Base-by-base conservation (phyloP, 768 basidiomycete genomes). In the Hypholoma sublateritium region DNA sequence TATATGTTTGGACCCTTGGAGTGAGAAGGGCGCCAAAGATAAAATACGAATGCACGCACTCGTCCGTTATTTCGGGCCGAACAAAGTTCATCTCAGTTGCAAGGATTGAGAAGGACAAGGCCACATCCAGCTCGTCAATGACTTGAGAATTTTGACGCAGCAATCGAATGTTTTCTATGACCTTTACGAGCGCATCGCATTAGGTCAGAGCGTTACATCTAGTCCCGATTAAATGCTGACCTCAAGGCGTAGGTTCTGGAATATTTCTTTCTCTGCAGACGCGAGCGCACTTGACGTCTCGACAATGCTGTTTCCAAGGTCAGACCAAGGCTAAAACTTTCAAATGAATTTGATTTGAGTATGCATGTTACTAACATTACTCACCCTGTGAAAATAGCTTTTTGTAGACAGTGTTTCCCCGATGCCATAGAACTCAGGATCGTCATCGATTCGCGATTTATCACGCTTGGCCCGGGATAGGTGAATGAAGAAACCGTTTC, bases 121-220 rank as follows among this genome's bases (percentile, higher is more conserved):
- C 80, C 13, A 97, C 85, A 66, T 98, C 95, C 12, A 98, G 71
- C 69, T 98, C 94, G 66, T 95, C 93, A 37, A 95, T 72, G 44
- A 94, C 77, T 24, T 83, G 80, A 4, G 91, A 85, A 65, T 95
- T 96, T 25, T 79, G 77, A 59, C 87, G 80, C n/a, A 98, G 72
- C 21, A 74, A 73, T 5, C 70, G 59, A 11, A 85, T 78, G 59
- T 83, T 75, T 13, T 72, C 74, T 57, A 79, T 87, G 46, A 95
- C 86, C 93, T 94, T 28, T 8, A 39, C 8, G 11, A 9, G 14
- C 32, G 13, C n/a, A 37, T 16, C 28, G 24, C 8, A 51, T 37
- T 50, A 43, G 14, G 45, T 12, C 4, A n/a, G n/a, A 44, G 19
- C 19, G n/a, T 22, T 2, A 22, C 11, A 25, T 48, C 19, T 25